Conservation (phyloP, 2,329 filamentous ascomycete genomes). For the Emericellopsis cladophorae region DNA sequence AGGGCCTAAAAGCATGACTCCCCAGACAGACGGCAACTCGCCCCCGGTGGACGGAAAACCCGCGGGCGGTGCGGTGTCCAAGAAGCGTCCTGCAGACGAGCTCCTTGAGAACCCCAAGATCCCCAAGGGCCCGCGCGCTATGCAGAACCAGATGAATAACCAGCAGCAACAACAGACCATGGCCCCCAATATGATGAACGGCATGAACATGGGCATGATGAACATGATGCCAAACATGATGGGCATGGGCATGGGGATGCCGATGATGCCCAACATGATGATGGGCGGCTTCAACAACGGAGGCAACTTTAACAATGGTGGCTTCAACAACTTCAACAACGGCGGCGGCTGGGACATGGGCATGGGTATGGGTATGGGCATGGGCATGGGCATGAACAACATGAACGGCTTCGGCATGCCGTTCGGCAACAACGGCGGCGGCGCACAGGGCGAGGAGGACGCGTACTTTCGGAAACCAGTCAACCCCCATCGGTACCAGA, state of each 20-base stretch:
- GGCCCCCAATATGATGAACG: constrained; percentile 34
- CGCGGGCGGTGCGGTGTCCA: constrained; percentile 29
- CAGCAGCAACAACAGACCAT: constrained; percentile 19
- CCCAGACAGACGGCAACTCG: not conserved
- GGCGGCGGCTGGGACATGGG: constrained; percentile 18
- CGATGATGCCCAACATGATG: constrained; percentile 17
- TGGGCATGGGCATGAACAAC: constrained; percentile 18
- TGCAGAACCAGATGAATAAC: constrained; percentile 42
- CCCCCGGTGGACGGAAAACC: not conserved
- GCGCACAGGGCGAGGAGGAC: constrained; percentile 49
- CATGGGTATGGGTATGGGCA: constrained; percentile 15
- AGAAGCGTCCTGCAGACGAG: constrained; percentile 77
- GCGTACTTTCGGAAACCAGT: constrained; percentile 94
- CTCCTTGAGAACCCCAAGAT: constrained; percentile 50
- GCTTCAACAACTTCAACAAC: constrained; percentile 19
- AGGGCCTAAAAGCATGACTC: not conserved
- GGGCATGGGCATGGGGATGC: constrained; percentile 11
- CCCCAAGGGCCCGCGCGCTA: constrained; percentile 52
- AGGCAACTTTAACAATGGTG: constrained; percentile 16
- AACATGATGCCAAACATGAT: constrained; percentile 12
- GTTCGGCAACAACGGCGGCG: constrained; percentile 11
- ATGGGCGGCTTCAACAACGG: constrained; percentile 6
- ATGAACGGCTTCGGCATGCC: constrained; percentile 12
- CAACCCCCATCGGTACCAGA: constrained; percentile 83
- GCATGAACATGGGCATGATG: constrained; percentile 24